Percentiles rank a stretch among this genome's conserved stretches.
Evolutionary conservation across 106 monocot species (phyloP).

Genomic region (Allium sativum): DNA sequence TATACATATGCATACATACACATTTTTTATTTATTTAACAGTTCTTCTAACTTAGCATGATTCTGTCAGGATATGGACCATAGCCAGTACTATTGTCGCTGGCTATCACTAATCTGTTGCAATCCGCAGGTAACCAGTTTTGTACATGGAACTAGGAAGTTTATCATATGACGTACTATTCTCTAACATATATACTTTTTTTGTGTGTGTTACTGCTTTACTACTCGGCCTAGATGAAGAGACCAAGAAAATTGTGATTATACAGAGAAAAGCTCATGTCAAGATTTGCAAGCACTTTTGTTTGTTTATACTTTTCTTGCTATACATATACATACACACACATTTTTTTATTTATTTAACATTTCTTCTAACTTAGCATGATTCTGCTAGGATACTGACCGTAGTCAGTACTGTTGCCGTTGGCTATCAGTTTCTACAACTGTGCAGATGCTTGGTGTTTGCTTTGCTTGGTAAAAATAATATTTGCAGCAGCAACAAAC

Average conservation of each 20-base stretch:
- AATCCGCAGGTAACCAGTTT: no score
- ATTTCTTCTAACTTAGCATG: neutral
- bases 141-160: no score
- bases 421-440: constrained; percentile 25
- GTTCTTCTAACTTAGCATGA: neutral
- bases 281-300: constrained; percentile 39
- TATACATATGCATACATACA: no score
- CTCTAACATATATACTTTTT: no score
- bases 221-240: constrained; percentile 29
- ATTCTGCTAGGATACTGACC: constrained; percentile 26
- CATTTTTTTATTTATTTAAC: no score
- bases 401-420: constrained; percentile 24
- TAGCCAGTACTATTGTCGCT: constrained; percentile 22
- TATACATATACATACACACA: no score
- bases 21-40: no score
- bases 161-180: no score
- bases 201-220: constrained; percentile 19
- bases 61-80: constrained; percentile 26
- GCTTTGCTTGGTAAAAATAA: constrained; percentile 3
- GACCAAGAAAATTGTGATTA: constrained; percentile 38
- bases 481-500: constrained; percentile 5
- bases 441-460: constrained; percentile 3
- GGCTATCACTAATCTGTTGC: no score
- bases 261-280: constrained; percentile 26
- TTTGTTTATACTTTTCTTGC: neutral